A percentile compares a stretch with the other conserved stretches of the same genome.
phyloP scores from a whole-genome alignment of 164 flowering plant genomes.

The Sedum album region DNA sequence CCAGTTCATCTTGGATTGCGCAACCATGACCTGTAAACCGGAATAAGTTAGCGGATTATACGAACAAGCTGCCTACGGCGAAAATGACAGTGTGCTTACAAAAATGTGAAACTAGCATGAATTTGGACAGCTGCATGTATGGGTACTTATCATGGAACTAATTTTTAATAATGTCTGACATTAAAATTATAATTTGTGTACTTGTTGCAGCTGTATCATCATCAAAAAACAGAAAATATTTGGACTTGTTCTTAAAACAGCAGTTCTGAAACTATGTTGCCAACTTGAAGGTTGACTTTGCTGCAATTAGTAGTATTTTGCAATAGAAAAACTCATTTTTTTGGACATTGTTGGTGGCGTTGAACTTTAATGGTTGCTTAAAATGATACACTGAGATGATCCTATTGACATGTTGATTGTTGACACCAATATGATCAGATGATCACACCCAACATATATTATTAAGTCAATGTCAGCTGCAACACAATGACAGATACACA shows the following conservation, averaged over 20 bases:
- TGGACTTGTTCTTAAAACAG: neutral
- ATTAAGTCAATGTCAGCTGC: conserved; percentile 1
- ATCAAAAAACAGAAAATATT: conserved; percentile 4
- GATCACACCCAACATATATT: neutral
- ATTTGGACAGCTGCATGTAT: neutral
- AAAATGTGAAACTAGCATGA: neutral
- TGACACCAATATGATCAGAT: neutral
- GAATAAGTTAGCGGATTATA: too few relatives aligned
- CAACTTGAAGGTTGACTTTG: conserved; percentile 4
- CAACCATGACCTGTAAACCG: too few relatives aligned
- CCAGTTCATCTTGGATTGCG: too few relatives aligned
- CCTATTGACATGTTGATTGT: neutral
- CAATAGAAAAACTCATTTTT: neutral
- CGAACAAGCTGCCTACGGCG: neutral
- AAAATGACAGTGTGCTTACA: neutral
- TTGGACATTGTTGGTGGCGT: neutral
- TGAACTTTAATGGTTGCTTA: neutral
- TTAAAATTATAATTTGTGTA: neutral
- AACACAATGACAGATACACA: neutral
- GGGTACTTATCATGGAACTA: neutral
- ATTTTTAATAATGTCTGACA: neutral
- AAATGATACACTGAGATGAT: neutral
- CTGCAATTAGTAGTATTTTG: neutral
- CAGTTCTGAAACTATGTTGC: neutral
- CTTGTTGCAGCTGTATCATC: neutral